Conservation (phyloP, 768 basidiomycete species). For the Phanerochaete sordida region DNA sequence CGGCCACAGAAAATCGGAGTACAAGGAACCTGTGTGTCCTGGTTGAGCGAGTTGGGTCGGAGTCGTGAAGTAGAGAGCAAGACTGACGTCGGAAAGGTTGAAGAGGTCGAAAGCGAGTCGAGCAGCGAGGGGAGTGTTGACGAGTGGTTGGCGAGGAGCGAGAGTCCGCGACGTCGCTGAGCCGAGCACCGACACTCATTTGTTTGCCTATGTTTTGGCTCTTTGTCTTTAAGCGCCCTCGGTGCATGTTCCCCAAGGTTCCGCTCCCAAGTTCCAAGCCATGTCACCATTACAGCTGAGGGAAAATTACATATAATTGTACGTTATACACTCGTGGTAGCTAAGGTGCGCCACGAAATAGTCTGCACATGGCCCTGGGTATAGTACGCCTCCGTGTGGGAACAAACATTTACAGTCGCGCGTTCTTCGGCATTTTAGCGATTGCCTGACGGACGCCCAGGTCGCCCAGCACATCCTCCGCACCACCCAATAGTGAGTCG, state of each 20-base stretch:
- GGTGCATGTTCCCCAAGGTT: not conserved
- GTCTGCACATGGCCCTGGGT: not conserved
- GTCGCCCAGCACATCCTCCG: conserved; percentile 75
- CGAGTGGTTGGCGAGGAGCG: conserved; percentile 1
- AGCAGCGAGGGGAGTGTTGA: not conserved
- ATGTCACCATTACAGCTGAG: not conserved
- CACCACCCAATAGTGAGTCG: conserved; percentile 42
- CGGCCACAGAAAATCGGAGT: conserved; percentile 12
- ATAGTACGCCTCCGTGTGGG: not conserved
- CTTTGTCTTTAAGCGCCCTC: not conserved
- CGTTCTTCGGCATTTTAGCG: conserved; percentile 42
- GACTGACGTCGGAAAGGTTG: not conserved
- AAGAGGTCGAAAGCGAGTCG: conserved; percentile 5
- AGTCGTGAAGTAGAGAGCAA: not conserved
- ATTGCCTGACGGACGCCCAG: conserved; percentile 43
- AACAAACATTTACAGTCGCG: conserved; percentile 12
- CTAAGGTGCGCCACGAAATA: not conserved
- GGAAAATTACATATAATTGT: not conserved
- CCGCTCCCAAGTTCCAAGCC: not conserved
- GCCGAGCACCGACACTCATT: not conserved
- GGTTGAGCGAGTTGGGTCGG: conserved; percentile 9
- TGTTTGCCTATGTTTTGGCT: conserved; percentile 21
- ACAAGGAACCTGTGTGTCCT: conserved; percentile 15
- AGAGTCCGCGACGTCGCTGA: conserved; percentile 1
- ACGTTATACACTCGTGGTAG: not conserved